Base-by-base conservation (phyloP, 106 monocot species). In the Hemerocallis citrina region DNA sequence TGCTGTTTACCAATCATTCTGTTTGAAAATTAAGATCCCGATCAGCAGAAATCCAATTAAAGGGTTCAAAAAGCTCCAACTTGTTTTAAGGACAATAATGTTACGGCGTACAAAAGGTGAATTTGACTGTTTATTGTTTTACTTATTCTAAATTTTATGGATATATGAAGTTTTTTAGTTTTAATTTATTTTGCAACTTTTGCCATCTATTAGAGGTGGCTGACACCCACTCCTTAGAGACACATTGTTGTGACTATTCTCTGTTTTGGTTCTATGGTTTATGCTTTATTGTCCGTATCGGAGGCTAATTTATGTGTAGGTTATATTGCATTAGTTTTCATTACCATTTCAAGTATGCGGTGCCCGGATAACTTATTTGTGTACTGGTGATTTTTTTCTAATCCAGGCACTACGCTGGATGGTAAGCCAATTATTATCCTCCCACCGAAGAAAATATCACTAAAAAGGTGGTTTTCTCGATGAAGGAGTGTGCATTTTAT, bases 61-160 rank as follows among this genome's bases (percentile, higher is more conserved):
- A 61, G 90, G 96, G 4, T 96, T 90, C 73, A 81, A 75, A 66
- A 96, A 90, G 63, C 87, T 96, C 47, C 96, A 96, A 70, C 81
- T 81, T 66, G 84, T 96, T 59, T 56, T 90, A 55, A 90, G 79
- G 72, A 81, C 84, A 1, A 76, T 96, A 64, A 87, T 96, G 96
- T 54, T 96, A 17, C 80, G 96, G 6, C 86, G 90, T 5, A 96
- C 96, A 71, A 96, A 96, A 87, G 96, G 93, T 94, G 28, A 43
- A 29, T 3, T 36, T 32, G 22, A 8, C 36, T 57, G 0, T n/a
- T 32, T 54, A 31, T 5, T 32, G 54, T 32, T 54, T 11, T 31
- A 32, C 15, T 32, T n/a, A n/a, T 54, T 54, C 31, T 54, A n/a
- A 28, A 29, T 3, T 21, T 54, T 30, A n/a, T n/a, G n/a, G n/a